Conservation (phyloP, 2,329 filamentous ascomycete genomes). For the Aureobasidium sp. region DNA sequence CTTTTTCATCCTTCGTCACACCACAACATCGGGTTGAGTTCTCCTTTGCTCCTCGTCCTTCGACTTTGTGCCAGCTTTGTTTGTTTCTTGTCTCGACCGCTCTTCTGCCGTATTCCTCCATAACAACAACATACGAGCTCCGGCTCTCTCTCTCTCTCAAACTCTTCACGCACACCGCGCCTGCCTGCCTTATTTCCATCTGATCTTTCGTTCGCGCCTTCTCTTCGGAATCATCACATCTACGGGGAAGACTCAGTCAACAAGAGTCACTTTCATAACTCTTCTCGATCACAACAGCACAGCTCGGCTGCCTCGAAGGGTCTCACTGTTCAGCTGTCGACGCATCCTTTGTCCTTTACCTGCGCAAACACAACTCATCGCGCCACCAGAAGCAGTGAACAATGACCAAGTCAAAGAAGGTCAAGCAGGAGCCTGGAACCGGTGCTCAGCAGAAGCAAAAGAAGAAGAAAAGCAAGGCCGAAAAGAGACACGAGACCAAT, state of each 20-base stretch:
- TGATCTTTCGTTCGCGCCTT: background rate
- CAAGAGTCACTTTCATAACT: background rate
- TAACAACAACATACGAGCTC: background rate
- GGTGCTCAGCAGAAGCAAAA: too few species aligned
- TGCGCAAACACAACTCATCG: too few species aligned
- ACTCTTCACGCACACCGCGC: background rate
- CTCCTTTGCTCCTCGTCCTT: background rate
- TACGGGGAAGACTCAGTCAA: background rate
- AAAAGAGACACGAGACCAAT: too few species aligned
- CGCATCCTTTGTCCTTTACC: background rate
- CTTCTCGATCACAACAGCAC: too few species aligned
- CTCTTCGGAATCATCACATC: background rate
- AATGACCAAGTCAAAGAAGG: background rate
- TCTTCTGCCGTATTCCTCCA: background rate
- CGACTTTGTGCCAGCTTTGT: background rate
- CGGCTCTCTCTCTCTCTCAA: background rate
- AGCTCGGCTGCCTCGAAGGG: background rate
- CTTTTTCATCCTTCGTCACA: background rate
- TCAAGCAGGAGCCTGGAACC: background rate
- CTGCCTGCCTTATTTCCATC: background rate
- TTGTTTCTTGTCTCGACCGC: background rate
- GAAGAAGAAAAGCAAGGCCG: background rate
- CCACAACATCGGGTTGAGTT: background rate
- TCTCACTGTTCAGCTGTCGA: background rate
- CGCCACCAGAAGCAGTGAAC: background rate